These are phyloP conservation scores for Fagopyrum esculentum DNA, from an alignment of 148 eudicot species.

Conservation along the genomic window DNA sequence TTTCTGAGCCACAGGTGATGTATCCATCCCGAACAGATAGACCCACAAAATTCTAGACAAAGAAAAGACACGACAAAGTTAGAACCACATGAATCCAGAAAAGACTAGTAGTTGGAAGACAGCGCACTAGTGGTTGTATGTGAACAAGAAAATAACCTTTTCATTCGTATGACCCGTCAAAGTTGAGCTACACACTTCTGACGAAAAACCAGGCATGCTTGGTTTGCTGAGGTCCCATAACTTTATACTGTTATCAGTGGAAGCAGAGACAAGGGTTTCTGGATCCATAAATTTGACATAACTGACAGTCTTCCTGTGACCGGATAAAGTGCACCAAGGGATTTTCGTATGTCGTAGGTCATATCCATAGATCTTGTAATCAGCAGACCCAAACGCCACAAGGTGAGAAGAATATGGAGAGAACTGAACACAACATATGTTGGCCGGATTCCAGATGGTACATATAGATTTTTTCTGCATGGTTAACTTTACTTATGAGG, in stretches of 20 bases:
- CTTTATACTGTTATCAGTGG: constrained; percentile 82
- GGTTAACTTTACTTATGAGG: constrained; percentile 5
- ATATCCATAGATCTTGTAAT: constrained; percentile 71
- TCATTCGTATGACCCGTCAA: constrained; percentile 73
- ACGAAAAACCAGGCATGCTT: constrained; percentile 37
- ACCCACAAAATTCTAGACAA: constrained; percentile 76
- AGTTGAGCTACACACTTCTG: constrained; percentile 52
- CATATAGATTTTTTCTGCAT: constrained; percentile 54
- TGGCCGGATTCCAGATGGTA: constrained; percentile 60
- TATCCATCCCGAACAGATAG: constrained; percentile 75
- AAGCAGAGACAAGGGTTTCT: constrained; percentile 74
- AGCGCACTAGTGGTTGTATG: neutral
- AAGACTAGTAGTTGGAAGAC: constrained; percentile 5
- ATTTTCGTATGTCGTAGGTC: constrained; percentile 64
- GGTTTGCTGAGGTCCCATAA: constrained; percentile 80
- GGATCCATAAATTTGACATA: constrained; percentile 79
- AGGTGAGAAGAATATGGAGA: constrained; percentile 66
- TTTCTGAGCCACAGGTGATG: constrained; percentile 89
- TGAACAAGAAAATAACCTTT: constrained; percentile 41
- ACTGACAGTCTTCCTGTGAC: constrained; percentile 80
- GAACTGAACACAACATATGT: constrained; percentile 86
- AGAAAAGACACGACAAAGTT: neutral
- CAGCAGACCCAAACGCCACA: constrained; percentile 82
- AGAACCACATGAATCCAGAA: neutral
- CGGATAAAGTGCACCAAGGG: constrained; percentile 79